phyloP scores from a whole-genome alignment of 345 rosid genomes.

The Durio zibethinus region DNA sequence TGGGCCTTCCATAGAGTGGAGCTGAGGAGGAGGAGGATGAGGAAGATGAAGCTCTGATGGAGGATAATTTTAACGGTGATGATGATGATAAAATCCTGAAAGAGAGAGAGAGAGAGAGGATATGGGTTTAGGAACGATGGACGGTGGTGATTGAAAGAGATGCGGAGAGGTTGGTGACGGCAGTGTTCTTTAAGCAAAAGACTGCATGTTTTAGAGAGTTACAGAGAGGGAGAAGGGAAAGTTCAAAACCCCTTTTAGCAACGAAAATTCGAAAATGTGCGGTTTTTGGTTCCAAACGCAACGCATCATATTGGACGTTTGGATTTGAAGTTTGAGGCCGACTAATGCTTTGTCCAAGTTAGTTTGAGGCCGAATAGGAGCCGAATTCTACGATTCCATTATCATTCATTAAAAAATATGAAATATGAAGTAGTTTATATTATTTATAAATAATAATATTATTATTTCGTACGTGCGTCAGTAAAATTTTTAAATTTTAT shows the following conservation, averaged over 20 bases:
- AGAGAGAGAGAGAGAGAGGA: conserved; percentile 34
- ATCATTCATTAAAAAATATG: too few species aligned
- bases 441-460: too few species aligned
- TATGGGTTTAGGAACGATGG: conserved; percentile 32
- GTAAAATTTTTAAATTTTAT: too few species aligned
- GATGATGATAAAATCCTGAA: conserved; percentile 32
- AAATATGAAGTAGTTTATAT: too few species aligned
- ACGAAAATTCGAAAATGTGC: neutral
- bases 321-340: neutral
- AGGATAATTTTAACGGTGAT: conserved; percentile 30
- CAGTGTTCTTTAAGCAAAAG: conserved; percentile 41
- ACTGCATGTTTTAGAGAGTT: conserved; percentile 40
- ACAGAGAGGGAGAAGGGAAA: neutral
- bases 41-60: conserved; percentile 49
- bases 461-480: too few species aligned
- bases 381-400: neutral
- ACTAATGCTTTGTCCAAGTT: neutral
- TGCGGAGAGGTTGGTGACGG: conserved; percentile 38
- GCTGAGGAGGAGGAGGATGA: conserved; percentile 28
- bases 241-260: neutral
- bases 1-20: conserved; percentile 17
- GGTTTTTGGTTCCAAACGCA: neutral
- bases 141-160: conserved; percentile 43
- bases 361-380: neutral
- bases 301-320: neutral